Evolutionary conservation across 108 stramenopile species (phyloP), one percentile per base, ranked within the genome.

Genomic region (Pseudonitzschia pungens): DNA sequence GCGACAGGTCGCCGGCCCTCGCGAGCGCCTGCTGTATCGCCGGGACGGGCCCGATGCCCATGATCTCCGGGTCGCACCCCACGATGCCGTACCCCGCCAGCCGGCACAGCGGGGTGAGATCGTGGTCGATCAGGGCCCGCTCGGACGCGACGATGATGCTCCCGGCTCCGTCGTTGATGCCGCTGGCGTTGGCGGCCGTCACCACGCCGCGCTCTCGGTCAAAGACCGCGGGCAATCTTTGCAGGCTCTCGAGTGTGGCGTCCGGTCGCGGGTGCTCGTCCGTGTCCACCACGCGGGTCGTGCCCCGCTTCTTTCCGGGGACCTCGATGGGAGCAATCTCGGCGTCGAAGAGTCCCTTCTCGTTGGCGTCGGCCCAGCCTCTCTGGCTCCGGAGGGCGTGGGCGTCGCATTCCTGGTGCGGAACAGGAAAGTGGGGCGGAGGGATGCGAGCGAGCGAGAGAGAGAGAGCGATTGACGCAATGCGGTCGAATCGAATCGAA

Each of bases 161-260:
- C 36, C 96, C 98, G 53, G 99, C 98, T 14, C 99, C 99, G 75
- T 99, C 99, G 71, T 95, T 94, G 71, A 99, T 99, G 27, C 99
- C 99, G 14, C 95, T 96, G 14, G 97, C 96, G 78, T 88, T 91
- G 28, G 92, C 99, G 18, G 99, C 97, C 4, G 98, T 97, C 18
- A 99, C 99, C 32, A 89, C 90, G 14, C 99, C 99, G 50, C 91
- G 92, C 70, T 98, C 96, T 32, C 51, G 26, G 75, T 97, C 93
- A 89, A 99, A 99, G 67, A 97, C 95, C 1, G 99, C 78, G 60
- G 74, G 76, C 10, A 99, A 89, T 24, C 87, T 89, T 55, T 89
- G 75, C 43, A 99, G 84, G 72, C 93, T 89, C 74, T 97, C 97
- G 33, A 90, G 41, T 7, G 91, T 87, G 1, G 95, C 86, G 28